Conservation (phyloP, 208 protist genomes). For the Blastocrithidia nonstop region DNA sequence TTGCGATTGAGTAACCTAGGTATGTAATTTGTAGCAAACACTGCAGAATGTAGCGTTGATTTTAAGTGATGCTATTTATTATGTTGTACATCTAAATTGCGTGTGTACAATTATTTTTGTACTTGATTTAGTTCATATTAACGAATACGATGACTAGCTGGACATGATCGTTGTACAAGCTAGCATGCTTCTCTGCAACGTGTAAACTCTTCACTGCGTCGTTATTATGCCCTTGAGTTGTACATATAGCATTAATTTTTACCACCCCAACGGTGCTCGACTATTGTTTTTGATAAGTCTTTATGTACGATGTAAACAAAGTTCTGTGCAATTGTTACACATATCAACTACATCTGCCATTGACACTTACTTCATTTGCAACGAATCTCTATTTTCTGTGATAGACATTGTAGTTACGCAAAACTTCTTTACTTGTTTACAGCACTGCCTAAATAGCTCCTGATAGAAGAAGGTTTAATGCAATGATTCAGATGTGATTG, state of each 20-base stretch:
- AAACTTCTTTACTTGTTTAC: no score
- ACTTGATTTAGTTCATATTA: constrained; percentile 14
- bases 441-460: no score
- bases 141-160: constrained; percentile 9
- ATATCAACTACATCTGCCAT: constrained; percentile 35
- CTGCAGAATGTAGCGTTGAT: no score
- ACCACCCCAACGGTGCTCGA: constrained; percentile 47
- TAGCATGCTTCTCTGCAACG: constrained; percentile 23
- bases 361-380: constrained; percentile 17
- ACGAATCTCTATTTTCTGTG: constrained; percentile 19
- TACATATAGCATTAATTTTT: constrained; percentile 31
- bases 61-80: no score
- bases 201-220: constrained; percentile 30
- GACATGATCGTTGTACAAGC: constrained; percentile 23
- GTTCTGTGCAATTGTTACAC: constrained; percentile 33
- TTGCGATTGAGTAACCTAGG: no score
- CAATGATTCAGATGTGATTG: no score
- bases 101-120: neutral
- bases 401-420: constrained; percentile 8
- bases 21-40: no score
- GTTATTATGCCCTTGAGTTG: constrained; percentile 23
- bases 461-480: no score
- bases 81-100: no score
- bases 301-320: constrained; percentile 35
- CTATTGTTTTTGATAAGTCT: constrained; percentile 40